Conservation (phyloP, 345 rosid genomes). For the Heritiera fomes region DNA sequence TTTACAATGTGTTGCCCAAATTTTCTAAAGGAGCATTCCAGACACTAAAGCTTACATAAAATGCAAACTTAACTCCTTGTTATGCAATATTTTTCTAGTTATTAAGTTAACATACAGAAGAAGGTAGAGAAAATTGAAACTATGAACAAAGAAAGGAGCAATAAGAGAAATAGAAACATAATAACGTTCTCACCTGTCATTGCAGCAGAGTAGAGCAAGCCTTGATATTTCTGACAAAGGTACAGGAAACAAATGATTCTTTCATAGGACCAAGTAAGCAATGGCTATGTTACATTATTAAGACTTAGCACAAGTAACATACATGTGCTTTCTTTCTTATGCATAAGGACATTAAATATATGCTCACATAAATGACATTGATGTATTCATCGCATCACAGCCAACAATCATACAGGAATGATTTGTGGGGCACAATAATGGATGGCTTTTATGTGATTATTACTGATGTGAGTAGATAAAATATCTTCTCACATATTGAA, state of each 20-base stretch:
- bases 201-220: constrained; percentile 60
- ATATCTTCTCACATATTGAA: background rate
- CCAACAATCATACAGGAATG: constrained; percentile 11
- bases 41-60: background rate
- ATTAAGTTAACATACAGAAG: background rate
- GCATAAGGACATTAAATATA: background rate
- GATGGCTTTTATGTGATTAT: background rate
- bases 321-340: background rate
- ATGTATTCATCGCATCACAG: background rate
- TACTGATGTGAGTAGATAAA: background rate
- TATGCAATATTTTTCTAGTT: constrained; percentile 1
- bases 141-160: background rate
- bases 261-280: background rate
- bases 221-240: constrained; percentile 58
- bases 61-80: background rate
- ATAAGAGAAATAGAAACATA: background rate
- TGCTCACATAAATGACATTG: background rate
- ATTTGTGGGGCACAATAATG: background rate
- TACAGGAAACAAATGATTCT: constrained; percentile 1
- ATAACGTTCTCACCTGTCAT: constrained; percentile 52
- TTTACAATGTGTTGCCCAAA: constrained; percentile 3
- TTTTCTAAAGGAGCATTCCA: background rate
- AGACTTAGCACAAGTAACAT: background rate
- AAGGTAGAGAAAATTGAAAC: background rate
- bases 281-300: constrained; percentile 5